phyloP scores from a whole-genome alignment of 2,329 filamentous ascomycete species.

The Xylariaceae sp. region DNA sequence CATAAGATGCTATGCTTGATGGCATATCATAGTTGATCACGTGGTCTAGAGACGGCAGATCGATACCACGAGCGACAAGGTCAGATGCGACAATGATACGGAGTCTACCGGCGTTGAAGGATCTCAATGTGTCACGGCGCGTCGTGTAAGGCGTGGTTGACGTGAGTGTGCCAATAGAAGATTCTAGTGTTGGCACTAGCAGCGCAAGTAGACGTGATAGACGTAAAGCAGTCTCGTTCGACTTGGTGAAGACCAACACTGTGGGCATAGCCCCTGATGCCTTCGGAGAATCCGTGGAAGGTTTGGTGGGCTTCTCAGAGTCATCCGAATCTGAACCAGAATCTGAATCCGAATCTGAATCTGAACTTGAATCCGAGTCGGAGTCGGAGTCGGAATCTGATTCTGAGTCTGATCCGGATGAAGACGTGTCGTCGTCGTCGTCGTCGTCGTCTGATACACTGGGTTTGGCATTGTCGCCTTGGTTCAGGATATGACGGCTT shows the following conservation, averaged over 20 bases:
- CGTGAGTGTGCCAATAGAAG: slow-evolving; percentile 63
- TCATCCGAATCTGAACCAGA: not conserved
- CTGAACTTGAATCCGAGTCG: slow-evolving; percentile 27
- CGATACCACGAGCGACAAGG: slow-evolving; percentile 85
- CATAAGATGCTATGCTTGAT: slow-evolving; percentile 71
- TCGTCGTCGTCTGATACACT: not conserved
- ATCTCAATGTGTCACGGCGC: slow-evolving; percentile 60
- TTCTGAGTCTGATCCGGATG: slow-evolving; percentile 33
- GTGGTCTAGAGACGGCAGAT: slow-evolving; percentile 71
- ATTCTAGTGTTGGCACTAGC: slow-evolving; percentile 54
- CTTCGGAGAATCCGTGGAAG: not conserved
- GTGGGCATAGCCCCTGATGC: slow-evolving; percentile 31
- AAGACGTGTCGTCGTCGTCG: slow-evolving; percentile 32
- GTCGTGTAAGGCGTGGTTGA: slow-evolving; percentile 70
- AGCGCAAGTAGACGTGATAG: slow-evolving; percentile 73
- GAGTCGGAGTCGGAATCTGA: slow-evolving; percentile 10
- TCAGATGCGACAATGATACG: slow-evolving; percentile 85
- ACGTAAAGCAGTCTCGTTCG: slow-evolving; percentile 81
- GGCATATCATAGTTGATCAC: slow-evolving; percentile 95
- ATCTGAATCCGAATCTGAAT: slow-evolving; percentile 27
- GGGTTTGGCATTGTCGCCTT: slow-evolving; percentile 16
- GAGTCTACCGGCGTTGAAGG: slow-evolving; percentile 58
- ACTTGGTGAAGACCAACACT: slow-evolving; percentile 82
- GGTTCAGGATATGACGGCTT: slow-evolving; percentile 43
- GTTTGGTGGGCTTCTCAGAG: not conserved